Evolutionary conservation across 2,329 filamentous ascomycete species (phyloP).

Genomic region (Microsporum audouinii): DNA sequence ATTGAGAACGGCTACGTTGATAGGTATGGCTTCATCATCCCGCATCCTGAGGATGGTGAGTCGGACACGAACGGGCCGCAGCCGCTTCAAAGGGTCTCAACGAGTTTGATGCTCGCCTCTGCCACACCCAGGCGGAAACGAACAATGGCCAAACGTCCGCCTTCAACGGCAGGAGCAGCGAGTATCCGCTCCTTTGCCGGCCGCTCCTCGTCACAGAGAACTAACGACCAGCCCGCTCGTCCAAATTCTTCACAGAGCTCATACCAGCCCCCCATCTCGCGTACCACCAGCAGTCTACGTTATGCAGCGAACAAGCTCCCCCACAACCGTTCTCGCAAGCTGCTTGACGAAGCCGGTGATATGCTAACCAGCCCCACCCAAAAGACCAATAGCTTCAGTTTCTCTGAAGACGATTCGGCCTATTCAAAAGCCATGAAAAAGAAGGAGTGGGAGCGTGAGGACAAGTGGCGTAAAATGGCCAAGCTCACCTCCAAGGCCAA

Average conservation of each 20-base stretch:
- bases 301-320: constrained; percentile 43
- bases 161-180: constrained; percentile 38
- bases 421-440: constrained; percentile 41
- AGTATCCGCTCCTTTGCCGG: constrained; percentile 34
- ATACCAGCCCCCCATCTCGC: constrained; percentile 30
- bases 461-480: constrained; percentile 60
- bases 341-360: constrained; percentile 43
- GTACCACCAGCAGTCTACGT: constrained; percentile 37
- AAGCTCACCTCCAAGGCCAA: constrained; percentile 34
- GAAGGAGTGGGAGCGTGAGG: constrained; percentile 51
- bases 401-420: constrained; percentile 37
- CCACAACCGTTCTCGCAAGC: constrained; percentile 40
- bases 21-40: constrained; percentile 53
- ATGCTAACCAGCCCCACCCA: constrained; percentile 53
- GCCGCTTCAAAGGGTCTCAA: constrained; percentile 48
- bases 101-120: constrained; percentile 46
- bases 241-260: constrained; percentile 39
- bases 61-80: constrained; percentile 27
- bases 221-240: constrained; percentile 34
- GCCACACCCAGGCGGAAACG: constrained; percentile 45
- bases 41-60: constrained; percentile 22
- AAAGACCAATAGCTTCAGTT: constrained; percentile 34
- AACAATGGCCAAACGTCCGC: constrained; percentile 37
- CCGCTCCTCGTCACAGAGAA: constrained; percentile 31
- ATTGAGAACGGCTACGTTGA: constrained; percentile 49